Conservation (phyloP, 768 basidiomycete species). For the Xerocomellus amylosporus region DNA sequence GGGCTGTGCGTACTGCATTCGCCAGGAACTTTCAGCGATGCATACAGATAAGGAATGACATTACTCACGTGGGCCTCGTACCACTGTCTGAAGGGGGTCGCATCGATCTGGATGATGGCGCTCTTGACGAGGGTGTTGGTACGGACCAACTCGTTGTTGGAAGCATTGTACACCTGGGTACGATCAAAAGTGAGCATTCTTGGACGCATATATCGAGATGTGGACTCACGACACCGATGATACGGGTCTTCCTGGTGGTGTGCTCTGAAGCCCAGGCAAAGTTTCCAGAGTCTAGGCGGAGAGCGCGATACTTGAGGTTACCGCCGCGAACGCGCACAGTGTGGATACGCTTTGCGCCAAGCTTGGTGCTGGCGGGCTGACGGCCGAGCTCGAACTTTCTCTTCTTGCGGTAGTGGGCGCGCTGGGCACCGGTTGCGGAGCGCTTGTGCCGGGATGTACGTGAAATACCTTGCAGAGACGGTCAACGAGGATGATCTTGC, state of each 20-base stretch:
- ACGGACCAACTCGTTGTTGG: slow-evolving; percentile 99
- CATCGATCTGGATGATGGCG: slow-evolving; percentile 96
- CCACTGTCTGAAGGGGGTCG: slow-evolving; percentile 99
- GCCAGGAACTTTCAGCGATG: slow-evolving; percentile 1
- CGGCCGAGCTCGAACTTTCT: slow-evolving; percentile 99
- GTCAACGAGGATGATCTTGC: slow-evolving; percentile 6
- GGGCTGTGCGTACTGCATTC: slow-evolving; percentile 83
- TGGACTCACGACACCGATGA: slow-evolving; percentile 87
- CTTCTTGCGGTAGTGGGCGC: slow-evolving; percentile 98
- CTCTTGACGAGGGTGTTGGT: slow-evolving; percentile 99
- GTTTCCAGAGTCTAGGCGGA: slow-evolving; percentile 95
- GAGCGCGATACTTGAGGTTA: slow-evolving; percentile 91
- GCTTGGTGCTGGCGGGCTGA: slow-evolving; percentile 95
- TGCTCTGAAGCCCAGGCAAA: slow-evolving; percentile 98
- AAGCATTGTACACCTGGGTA: slow-evolving; percentile 90
- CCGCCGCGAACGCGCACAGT: slow-evolving; percentile 94
- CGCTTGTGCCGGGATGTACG: slow-evolving; percentile 97
- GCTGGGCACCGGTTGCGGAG: slow-evolving; percentile 87
- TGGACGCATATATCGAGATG: neutral
- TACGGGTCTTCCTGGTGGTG: slow-evolving; percentile 90
- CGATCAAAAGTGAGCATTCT: slow-evolving; percentile 6
- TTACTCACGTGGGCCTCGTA: slow-evolving; percentile 92
- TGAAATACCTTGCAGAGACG: slow-evolving; percentile 77
- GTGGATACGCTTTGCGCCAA: slow-evolving; percentile 94
- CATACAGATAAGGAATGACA: neutral